Percentiles rank a stretch among this genome's conserved stretches.
These are phyloP conservation scores for Luffa aegyptiaca DNA, from an alignment of 306 rosid species.

Conservation along the genomic window DNA sequence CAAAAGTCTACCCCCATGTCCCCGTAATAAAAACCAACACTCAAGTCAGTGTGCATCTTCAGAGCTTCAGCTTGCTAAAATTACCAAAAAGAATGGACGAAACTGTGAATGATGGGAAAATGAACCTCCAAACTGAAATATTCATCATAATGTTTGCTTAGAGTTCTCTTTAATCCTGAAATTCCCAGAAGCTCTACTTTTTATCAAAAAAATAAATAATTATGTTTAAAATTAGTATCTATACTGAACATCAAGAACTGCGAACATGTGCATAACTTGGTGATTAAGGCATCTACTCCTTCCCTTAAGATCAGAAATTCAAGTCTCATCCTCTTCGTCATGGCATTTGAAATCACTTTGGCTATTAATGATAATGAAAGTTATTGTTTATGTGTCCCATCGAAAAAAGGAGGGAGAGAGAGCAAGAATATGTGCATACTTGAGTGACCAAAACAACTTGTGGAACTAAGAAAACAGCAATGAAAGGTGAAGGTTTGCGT, in stretches of 20 bases:
- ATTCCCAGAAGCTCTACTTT: neutral
- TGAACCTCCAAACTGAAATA: neutral
- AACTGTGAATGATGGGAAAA: neutral
- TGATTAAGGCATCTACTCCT: too few species aligned
- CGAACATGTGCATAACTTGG: too few species aligned
- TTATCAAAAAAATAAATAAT: neutral
- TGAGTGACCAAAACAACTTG: conserved; percentile 71
- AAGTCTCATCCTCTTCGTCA: neutral
- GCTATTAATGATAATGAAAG: neutral
- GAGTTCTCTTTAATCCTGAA: neutral
- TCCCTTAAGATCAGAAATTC: too few species aligned
- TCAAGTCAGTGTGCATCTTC: conserved; percentile 50
- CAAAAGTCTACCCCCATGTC: conserved; percentile 67
- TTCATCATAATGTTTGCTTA: neutral
- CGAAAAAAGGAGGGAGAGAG: neutral
- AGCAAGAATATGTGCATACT: conserved; percentile 21
- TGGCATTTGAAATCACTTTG: neutral
- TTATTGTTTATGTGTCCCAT: neutral
- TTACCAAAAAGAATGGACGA: neutral
- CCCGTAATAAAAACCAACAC: conserved; percentile 70
- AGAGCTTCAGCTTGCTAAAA: conserved; percentile 74
- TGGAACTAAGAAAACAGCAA: conserved; percentile 81
- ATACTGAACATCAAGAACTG: neutral
- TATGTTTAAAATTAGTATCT: neutral
- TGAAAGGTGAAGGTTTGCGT: conserved; percentile 49